These are phyloP conservation scores for Dryadomyces quercivorus DNA, from an alignment of 2,329 filamentous ascomycete species.

Conservation along the genomic window DNA sequence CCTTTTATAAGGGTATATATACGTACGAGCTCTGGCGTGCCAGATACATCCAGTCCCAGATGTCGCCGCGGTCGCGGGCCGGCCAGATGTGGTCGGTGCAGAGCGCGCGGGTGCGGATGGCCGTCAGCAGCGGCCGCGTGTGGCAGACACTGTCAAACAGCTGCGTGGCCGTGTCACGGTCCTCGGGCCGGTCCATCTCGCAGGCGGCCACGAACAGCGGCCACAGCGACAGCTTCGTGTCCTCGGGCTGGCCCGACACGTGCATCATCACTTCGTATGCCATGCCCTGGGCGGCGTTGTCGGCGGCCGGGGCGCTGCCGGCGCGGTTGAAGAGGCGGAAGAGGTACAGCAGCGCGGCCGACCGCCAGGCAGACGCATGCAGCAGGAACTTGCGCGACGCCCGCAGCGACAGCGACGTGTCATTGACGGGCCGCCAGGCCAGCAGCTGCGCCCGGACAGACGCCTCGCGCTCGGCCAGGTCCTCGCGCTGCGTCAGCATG, in stretches of 20 bases:
- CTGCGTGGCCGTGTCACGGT: constrained; percentile 6
- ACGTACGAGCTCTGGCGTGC: neutral
- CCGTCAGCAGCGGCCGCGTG: constrained; percentile 8
- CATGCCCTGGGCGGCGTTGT: constrained; percentile 7
- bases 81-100: constrained; percentile 9
- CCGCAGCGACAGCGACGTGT: constrained; percentile 6
- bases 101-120: constrained; percentile 6
- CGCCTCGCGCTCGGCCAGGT: constrained; percentile 6
- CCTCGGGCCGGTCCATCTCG: constrained; percentile 10
- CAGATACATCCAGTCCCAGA: constrained; percentile 12
- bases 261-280: constrained; percentile 11
- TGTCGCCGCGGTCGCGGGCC: constrained; percentile 9
- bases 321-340: constrained; percentile 9
- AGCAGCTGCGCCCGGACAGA: constrained; percentile 8
- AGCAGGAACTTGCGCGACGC: constrained; percentile 8
- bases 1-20: constrained; percentile 6
- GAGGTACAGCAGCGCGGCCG: constrained; percentile 9
- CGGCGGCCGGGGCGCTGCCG: constrained; percentile 4
- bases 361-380: constrained; percentile 10
- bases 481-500: constrained; percentile 1
- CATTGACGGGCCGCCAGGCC: constrained; percentile 10
- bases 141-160: constrained; percentile 8
- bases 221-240: constrained; percentile 11
- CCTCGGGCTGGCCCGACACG: constrained; percentile 9
- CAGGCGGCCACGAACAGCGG: constrained; percentile 10